Base-by-base conservation (phyloP, 2,329 filamentous ascomycete species). In the Conoideocrella luteorostrata region DNA sequence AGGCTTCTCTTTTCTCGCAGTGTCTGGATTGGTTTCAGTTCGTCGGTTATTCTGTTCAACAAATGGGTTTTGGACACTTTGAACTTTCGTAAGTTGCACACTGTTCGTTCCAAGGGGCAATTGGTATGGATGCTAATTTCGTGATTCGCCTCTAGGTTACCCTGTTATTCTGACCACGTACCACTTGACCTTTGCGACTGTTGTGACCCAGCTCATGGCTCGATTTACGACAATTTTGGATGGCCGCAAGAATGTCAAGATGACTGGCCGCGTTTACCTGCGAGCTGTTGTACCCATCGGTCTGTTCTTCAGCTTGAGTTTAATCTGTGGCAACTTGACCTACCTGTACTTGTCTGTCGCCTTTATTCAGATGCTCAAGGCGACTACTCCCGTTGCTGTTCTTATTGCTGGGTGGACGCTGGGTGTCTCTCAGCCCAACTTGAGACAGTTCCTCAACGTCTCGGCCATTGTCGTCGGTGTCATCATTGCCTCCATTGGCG, bases 301-400 rank as follows among this genome's bases (percentile, higher is more conserved):
- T 53, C 69, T 95, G 62, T 94, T 95, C 72, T 97, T 96, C 81
- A 93, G 86, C 63, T 73, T 96, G 72, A 93, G 86, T 68, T 77
- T 97, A 72, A 96, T 97, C 63, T 96, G 89, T 68, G 89, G 90
- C 61, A 97, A 97, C 72, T 70, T 95, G 68, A 89, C 91, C 56
- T 97, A 97, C 64, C 79, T 96, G 44, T 95, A 96, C 68, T 80
- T 97, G 49, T 93, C 86, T 54, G 91, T 97, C 47, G 86, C 91
- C 48, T 97, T 97, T 67, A 97, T 97, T 60, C 91, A 97, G 75
- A 97, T 97, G 91, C 82, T 97, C 66, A 97, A 97, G 86, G 93
- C 93, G 53, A 96, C 89, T 34, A 97, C 88, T 24, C 93, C 93
- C 13, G 90, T 97, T 47, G 90, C 89, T 43, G 90, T 97, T 41